Evolutionary conservation across 1,284 basidiomycete genomes (phyloP).

Genomic region (Ganoderma sinense): DNA sequence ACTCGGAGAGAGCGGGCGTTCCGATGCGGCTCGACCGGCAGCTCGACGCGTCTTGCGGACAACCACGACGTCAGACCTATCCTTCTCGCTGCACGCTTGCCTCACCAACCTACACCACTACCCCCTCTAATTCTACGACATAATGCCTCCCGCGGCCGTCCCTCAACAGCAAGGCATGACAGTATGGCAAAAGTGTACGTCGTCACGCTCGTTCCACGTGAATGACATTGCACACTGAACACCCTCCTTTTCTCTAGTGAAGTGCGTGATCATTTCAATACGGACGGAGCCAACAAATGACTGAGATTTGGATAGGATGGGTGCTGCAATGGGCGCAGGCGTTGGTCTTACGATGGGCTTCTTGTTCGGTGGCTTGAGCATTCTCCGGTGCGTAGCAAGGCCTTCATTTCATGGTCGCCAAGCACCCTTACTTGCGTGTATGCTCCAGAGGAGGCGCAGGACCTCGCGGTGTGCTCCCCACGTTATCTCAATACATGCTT

Average conservation of each 20-base stretch:
- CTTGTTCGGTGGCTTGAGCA: constrained; percentile 91
- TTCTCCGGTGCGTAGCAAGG: constrained; percentile 72
- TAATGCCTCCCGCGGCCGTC: constrained; percentile 48
- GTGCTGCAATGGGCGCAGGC: constrained; percentile 90
- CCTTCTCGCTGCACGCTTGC: constrained; percentile 15
- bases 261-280: constrained; percentile 34
- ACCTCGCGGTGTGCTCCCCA: constrained; percentile 85
- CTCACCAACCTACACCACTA: neutral
- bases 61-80: constrained; percentile 25
- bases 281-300: constrained; percentile 18
- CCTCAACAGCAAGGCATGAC: constrained; percentile 62
- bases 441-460: constrained; percentile 82
- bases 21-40: constrained; percentile 15
- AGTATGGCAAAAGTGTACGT: constrained; percentile 78
- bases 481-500: constrained; percentile 94
- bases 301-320: constrained; percentile 69
- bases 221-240: constrained; percentile 9
- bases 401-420: constrained; percentile 8
- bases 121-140: constrained; percentile 20
- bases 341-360: constrained; percentile 97
- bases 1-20: constrained; percentile 17
- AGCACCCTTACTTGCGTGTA: constrained; percentile 6
- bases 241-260: constrained; percentile 34
- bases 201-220: neutral
- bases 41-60: constrained; percentile 23